Conservation (phyloP, 225 moss, liverwort and hornwort species). For the Neckera pumila region DNA sequence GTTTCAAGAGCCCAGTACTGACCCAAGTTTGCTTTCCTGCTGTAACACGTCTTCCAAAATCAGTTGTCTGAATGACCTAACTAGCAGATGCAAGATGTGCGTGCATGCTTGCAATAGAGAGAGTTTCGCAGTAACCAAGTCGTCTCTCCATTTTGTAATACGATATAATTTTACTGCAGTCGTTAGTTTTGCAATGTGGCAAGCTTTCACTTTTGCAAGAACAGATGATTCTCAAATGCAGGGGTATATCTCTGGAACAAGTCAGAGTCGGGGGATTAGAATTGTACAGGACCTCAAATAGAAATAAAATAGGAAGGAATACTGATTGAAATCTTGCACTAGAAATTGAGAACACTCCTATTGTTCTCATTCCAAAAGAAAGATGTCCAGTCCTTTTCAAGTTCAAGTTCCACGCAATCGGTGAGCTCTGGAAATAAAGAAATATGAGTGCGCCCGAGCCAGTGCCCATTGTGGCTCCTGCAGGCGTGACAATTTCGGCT, state of each 20-base stretch:
- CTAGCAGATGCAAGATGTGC: background rate
- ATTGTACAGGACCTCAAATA: background rate
- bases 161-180: background rate
- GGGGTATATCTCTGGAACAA: background rate
- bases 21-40: background rate
- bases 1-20: background rate
- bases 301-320: background rate
- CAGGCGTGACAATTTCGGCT: background rate
- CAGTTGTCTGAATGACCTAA: background rate
- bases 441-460: constrained; percentile 5
- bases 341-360: background rate
- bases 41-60: background rate
- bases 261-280: background rate
- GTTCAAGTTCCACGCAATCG: background rate
- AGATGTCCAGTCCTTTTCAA: background rate
- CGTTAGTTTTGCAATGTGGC: background rate
- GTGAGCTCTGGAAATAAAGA: background rate
- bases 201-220: background rate
- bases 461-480: background rate
- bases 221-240: background rate
- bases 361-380: background rate
- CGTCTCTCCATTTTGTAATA: background rate
- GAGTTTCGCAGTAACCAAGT: no score
- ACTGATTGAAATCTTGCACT: background rate
- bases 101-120: background rate